These are phyloP conservation scores for Colletotrichum echinochloae DNA, from an alignment of 2,329 filamentous ascomycete genomes.

Conservation along the genomic window DNA sequence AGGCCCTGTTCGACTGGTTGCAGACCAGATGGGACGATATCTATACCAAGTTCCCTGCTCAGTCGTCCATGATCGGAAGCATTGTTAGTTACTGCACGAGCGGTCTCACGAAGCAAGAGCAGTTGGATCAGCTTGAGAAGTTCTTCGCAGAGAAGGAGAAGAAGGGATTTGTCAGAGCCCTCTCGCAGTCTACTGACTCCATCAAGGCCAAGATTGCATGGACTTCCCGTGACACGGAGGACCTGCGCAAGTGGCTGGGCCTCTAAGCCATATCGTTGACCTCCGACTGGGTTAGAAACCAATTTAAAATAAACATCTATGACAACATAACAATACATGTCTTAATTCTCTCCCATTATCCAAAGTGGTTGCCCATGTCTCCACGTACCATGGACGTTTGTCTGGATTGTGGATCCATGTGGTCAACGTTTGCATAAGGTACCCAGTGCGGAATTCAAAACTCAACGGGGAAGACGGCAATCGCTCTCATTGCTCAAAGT, in stretches of 20 bases:
- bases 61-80: constrained; percentile 84
- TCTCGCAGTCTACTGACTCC: constrained; percentile 90
- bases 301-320: not conserved
- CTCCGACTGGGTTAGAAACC: not conserved
- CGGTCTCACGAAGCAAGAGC: constrained; percentile 81
- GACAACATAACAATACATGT: too few species aligned
- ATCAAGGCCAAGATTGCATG: constrained; percentile 88
- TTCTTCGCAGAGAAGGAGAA: constrained; percentile 89
- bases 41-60: constrained; percentile 84
- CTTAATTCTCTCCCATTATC: not conserved
- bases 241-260: constrained; percentile 71
- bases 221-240: constrained; percentile 79
- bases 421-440: not conserved
- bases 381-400: not conserved
- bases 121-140: constrained; percentile 78
- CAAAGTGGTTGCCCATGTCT: not conserved
- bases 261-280: constrained; percentile 8
- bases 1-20: constrained; percentile 86
- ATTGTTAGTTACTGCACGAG: constrained; percentile 86
- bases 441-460: constrained; percentile 22
- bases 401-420: not conserved
- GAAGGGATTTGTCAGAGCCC: constrained; percentile 84
- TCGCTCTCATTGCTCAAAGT: not conserved
- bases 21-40: constrained; percentile 90
- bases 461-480: not conserved